Evolutionary conservation across 225 moss, liverwort and hornwort genomes (phyloP).

Genomic region (Antitrichia curtipendula): DNA sequence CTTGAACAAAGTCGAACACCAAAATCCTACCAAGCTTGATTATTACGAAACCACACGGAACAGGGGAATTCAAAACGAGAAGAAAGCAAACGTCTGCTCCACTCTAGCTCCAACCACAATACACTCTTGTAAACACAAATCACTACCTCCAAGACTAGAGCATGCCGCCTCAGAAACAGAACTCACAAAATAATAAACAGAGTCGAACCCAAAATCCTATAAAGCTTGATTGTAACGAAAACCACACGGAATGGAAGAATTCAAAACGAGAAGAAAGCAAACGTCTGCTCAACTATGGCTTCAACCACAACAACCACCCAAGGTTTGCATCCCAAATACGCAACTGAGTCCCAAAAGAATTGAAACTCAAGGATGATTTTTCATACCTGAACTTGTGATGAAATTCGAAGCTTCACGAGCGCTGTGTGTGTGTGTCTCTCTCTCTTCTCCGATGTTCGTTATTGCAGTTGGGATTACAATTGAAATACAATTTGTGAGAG

Average conservation of each 20-base stretch:
- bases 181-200: background rate
- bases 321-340: background rate
- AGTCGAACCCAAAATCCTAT: background rate
- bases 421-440: background rate
- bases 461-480: background rate
- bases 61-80: background rate
- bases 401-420: background rate
- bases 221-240: background rate
- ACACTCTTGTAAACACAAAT: background rate
- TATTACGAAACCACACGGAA: background rate
- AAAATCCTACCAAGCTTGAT: background rate
- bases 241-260: too few relatives aligned
- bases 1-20: background rate
- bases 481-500: background rate
- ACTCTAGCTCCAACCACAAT: background rate
- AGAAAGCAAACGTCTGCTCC: background rate
- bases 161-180: background rate
- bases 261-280: background rate
- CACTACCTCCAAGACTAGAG: background rate
- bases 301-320: background rate
- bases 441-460: background rate
- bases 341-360: background rate
- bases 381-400: background rate
- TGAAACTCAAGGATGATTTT: background rate
- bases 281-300: background rate